Evolutionary conservation across 495 filamentous ascomycete genomes (phyloP), one percentile per base, ranked within the genome.

Genomic region (Letharia columbiana): DNA sequence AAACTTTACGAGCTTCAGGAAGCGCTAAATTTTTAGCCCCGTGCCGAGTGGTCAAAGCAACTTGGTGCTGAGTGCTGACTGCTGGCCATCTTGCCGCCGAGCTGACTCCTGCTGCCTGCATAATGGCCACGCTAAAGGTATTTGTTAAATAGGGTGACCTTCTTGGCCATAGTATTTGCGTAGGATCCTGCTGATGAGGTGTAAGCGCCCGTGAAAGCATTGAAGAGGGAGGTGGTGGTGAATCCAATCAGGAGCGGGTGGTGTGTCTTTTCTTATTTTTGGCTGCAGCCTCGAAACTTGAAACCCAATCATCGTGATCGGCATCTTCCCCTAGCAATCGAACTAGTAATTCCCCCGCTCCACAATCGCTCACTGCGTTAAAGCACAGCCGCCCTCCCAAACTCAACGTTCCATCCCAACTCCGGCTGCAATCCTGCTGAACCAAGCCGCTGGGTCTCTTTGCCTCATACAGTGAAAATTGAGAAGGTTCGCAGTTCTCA

Each of bases 351-450:
- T 57, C 54, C 54, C 54, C 54, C 54, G 54, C 54, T 57, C 54
- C 54, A 57, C 33, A 57, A 57, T 60, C 57, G 56, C 42, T 66
- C 64, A 41, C 59, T 66, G 56, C 54, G 54, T 57, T 57, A 57
- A 57, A 58, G 60, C 64, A 66, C 64, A 66, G 64, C 64, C 64
- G 64, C 64, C 64, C 64, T 66, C 47, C 52, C 64, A 58, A 28
- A 60, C 59, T 57, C 58, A 31, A 37, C 64, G 60, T 66, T 23
- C 49, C 41, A 61, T 13, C 56, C 64, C 49, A 13, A 20, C 58
- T 20, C 33, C 11, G 64, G n/a, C 20, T 37, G 59, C 2, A 41
- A 54, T 57, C 42, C 56, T 57, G 20, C 50, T 61, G 64, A 61
- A 61, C 64, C 64, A 66, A 33, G 9, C 56, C 44, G 37, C 64